Conservation (phyloP, 495 filamentous ascomycete genomes). For the Penicillium simplicissimum region DNA sequence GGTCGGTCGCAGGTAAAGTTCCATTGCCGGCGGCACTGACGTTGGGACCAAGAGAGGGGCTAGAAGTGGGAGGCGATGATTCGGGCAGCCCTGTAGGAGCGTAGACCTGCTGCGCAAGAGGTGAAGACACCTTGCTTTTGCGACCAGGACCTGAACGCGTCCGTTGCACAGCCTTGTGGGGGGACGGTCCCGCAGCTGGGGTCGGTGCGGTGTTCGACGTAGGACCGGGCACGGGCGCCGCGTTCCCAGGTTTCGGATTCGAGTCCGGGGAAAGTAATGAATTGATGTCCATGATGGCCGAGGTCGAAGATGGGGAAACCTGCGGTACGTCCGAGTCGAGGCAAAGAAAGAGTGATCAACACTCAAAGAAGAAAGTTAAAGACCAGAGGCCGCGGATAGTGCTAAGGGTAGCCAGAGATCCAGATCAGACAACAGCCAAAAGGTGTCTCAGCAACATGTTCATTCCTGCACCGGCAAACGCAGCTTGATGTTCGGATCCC, state of each 20-base stretch:
- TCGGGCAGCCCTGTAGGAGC: constrained; percentile 36
- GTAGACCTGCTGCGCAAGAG: constrained; percentile 45
- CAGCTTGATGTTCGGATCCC: constrained; percentile 25
- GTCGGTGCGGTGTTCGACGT: constrained; percentile 33
- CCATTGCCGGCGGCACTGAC: constrained; percentile 32
- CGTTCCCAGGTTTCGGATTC: constrained; percentile 49
- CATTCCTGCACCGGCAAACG: constrained; percentile 43
- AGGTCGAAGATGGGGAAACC: background rate
- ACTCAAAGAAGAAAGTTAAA: constrained; percentile 9
- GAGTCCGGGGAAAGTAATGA: constrained; percentile 70
- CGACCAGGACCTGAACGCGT: constrained; percentile 34
- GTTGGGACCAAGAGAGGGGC: constrained; percentile 30
- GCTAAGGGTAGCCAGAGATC: constrained; percentile 29
- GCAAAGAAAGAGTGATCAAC: constrained; percentile 18
- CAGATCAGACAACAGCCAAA: constrained; percentile 35
- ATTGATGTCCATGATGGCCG: constrained; percentile 67
- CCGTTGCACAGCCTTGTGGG: constrained; percentile 40
- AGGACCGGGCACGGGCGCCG: constrained; percentile 40
- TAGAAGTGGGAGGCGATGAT: constrained; percentile 33
- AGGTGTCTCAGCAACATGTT: constrained; percentile 45
- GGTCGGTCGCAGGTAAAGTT: constrained; percentile 37
- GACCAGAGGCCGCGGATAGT: constrained; percentile 25
- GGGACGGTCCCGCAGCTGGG: constrained; percentile 31
- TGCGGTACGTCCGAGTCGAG: constrained; percentile 11
- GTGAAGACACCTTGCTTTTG: constrained; percentile 44